Percentiles rank a stretch among this genome's conserved stretches.
phyloP scores from a whole-genome alignment of 805 yeast species.

The Wickerhamomyces canadensis region DNA sequence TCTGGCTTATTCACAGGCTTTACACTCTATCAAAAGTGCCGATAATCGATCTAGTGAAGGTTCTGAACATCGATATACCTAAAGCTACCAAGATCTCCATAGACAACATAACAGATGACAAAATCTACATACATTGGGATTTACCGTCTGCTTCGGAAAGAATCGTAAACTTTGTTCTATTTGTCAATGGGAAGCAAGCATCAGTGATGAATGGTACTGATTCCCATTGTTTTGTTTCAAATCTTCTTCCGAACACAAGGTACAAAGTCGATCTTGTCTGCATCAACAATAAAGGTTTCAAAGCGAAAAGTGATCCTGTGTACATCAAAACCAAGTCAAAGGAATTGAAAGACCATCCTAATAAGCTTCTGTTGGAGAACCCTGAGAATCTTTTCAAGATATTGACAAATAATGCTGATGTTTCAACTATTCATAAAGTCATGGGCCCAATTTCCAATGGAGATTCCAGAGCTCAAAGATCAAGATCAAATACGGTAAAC shows the following conservation, averaged over 20 bases:
- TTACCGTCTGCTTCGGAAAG: slow-evolving; percentile 15
- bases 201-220: slow-evolving; percentile 30
- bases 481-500: slow-evolving; percentile 31
- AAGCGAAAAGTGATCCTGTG: slow-evolving; percentile 36
- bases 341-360: slow-evolving; percentile 17
- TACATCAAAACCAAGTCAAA: slow-evolving; percentile 33
- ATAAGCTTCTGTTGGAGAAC: slow-evolving; percentile 26
- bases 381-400: slow-evolving; percentile 33
- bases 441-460: slow-evolving; percentile 5
- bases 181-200: slow-evolving; percentile 35
- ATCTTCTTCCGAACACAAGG: slow-evolving; percentile 29
- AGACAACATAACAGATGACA: slow-evolving; percentile 41
- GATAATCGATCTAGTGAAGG: slow-evolving; percentile 38
- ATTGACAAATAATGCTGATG: slow-evolving; percentile 28
- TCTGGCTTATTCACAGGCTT: slow-evolving; percentile 20
- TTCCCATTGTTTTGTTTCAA: slow-evolving; percentile 29
- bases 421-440: slow-evolving; percentile 23
- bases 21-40: slow-evolving; percentile 30
- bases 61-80: slow-evolving; percentile 49
- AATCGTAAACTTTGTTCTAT: slow-evolving; percentile 32
- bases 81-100: slow-evolving; percentile 49
- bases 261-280: slow-evolving; percentile 41
- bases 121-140: slow-evolving; percentile 55
- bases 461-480: slow-evolving; percentile 19
- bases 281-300: slow-evolving; percentile 32